Evolutionary conservation across 441 rosid genomes (phyloP).

Genomic region (Pelargonium citronellum): DNA sequence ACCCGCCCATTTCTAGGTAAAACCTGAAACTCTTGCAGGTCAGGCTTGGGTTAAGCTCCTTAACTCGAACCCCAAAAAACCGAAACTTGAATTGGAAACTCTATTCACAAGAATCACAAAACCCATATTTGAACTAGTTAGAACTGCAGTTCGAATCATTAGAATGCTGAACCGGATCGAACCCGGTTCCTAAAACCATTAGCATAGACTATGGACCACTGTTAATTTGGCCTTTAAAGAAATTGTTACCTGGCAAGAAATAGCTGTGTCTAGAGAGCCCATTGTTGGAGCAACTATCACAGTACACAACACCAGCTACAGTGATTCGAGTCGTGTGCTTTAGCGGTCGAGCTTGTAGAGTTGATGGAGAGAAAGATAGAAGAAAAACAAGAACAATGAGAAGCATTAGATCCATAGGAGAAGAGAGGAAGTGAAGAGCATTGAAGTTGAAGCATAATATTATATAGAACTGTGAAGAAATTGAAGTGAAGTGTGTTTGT

Average conservation of each 20-base stretch:
- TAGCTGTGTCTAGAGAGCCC: conserved; percentile 54
- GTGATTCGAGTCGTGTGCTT: conserved; percentile 43
- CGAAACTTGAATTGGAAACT: no score
- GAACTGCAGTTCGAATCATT: no score
- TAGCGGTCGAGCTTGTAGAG: conserved; percentile 14
- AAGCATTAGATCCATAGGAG: conserved; percentile 34
- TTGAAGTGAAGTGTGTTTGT: conserved; percentile 7
- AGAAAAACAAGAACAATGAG: conserved; percentile 25
- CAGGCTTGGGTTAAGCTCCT: no score
- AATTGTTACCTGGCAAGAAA: conserved; percentile 52
- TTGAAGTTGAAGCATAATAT: conserved; percentile 11
- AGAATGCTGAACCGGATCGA: no score
- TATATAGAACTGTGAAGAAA: conserved; percentile 1
- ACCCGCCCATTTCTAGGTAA: not conserved
- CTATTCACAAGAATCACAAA: no score
- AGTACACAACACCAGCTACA: conserved; percentile 58
- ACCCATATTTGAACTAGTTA: no score
- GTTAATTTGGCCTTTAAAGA: no score
- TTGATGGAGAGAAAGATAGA: no score
- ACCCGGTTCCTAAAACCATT: no score
- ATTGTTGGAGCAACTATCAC: conserved; percentile 46
- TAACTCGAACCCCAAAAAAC: no score
- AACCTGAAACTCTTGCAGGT: not conserved
- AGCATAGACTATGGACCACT: no score
- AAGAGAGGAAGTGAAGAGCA: conserved; percentile 24